Evolutionary conservation across 2,329 filamentous ascomycete genomes (phyloP).

Genomic region (Metarhizium anisopliae): DNA sequence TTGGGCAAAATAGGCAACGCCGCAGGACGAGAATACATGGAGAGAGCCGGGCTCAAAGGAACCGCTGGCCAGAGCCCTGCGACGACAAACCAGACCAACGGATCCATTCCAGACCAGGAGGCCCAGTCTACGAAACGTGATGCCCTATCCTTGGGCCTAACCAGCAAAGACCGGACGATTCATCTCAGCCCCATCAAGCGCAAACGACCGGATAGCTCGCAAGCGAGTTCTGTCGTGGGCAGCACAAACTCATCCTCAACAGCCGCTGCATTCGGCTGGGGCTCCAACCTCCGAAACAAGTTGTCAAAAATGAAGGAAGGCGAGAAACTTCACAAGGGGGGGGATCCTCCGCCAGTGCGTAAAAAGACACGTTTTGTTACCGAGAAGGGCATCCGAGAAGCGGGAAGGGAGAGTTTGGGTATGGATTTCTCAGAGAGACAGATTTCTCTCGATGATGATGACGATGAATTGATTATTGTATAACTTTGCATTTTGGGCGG

Average conservation of each 20-base stretch:
- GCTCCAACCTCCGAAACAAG: conserved; percentile 44
- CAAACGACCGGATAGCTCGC: conserved; percentile 46
- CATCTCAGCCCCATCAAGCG: conserved; percentile 53
- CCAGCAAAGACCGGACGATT: conserved; percentile 32
- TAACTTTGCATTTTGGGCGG: conserved; percentile 12
- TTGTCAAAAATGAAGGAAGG: conserved; percentile 54
- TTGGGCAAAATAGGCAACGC: conserved; percentile 56
- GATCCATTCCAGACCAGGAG: conserved; percentile 12
- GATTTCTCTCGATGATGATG: conserved; percentile 34
- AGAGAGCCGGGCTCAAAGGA: conserved; percentile 19
- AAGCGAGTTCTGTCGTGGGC: conserved; percentile 20
- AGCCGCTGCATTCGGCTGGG: conserved; percentile 43
- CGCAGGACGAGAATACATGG: conserved; percentile 65
- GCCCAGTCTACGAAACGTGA: conserved; percentile 27
- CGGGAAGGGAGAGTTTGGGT: conserved; percentile 64
- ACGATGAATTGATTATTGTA: conserved; percentile 44
- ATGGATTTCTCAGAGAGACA: conserved; percentile 31
- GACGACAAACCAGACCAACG: not conserved
- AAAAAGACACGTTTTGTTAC: conserved; percentile 78
- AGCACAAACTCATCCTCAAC: conserved; percentile 12
- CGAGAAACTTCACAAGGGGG: conserved; percentile 34
- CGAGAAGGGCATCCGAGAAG: conserved; percentile 67
- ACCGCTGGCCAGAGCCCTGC: not conserved
- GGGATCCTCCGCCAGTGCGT: conserved; percentile 35
- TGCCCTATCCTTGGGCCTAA: conserved; percentile 27